These are phyloP conservation scores for Epichloe sylvatica DNA, from an alignment of 2,329 filamentous ascomycete genomes.

Conservation along the genomic window DNA sequence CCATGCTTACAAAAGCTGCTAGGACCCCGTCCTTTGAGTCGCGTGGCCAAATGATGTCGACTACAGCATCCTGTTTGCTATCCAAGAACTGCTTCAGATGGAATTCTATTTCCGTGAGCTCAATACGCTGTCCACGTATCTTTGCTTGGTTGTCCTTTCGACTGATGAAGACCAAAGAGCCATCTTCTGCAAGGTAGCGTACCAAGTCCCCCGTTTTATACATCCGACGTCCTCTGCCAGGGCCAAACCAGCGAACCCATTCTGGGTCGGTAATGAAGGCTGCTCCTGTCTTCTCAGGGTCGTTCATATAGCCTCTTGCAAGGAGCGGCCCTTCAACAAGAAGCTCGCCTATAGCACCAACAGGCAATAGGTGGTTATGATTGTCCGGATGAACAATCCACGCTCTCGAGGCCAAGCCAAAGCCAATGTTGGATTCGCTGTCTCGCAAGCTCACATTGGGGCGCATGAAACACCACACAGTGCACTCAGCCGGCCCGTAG, in stretches of 20 bases:
- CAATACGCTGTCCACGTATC: slow-evolving; percentile 14
- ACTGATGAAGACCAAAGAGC: slow-evolving; percentile 12
- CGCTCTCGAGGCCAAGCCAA: background rate
- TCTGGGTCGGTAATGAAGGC: background rate
- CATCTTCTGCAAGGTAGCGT: slow-evolving; percentile 8
- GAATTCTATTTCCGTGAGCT: slow-evolving; percentile 10
- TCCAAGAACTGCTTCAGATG: background rate
- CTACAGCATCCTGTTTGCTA: too few species aligned
- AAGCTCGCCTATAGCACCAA: slow-evolving; percentile 2
- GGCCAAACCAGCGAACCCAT: background rate
- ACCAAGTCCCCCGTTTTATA: slow-evolving; percentile 14
- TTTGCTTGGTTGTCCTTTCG: slow-evolving; percentile 14
- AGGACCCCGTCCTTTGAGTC: too few species aligned
- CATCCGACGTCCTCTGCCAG: background rate
- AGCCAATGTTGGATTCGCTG: too few species aligned
- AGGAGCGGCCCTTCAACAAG: slow-evolving; percentile 1
- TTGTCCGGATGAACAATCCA: background rate
- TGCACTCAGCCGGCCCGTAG: background rate
- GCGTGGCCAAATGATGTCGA: too few species aligned
- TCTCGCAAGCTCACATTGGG: too few species aligned
- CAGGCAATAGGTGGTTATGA: background rate
- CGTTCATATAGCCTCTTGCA: background rate
- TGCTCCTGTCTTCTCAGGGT: background rate
- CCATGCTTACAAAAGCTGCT: too few species aligned
- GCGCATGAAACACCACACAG: too few species aligned